Base-by-base conservation (phyloP, 2,329 filamentous ascomycete genomes). In the Epichloe festucae region DNA sequence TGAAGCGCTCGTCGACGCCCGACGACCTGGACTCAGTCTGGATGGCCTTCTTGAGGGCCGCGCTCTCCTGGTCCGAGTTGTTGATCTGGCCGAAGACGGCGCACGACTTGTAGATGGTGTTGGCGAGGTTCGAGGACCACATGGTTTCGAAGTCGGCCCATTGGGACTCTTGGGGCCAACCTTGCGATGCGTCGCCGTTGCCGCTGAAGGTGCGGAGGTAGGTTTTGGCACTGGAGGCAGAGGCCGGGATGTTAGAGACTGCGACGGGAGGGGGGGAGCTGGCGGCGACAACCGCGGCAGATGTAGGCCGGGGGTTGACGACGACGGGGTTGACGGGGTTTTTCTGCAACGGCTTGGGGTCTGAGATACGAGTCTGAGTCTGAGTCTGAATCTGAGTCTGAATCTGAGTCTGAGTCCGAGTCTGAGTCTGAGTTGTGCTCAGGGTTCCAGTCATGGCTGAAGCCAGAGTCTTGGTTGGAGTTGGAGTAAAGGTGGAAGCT, bases 1-100 rank as follows among this genome's bases (percentile, higher is more conserved):
- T 69, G 53, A 70, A 70, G 48, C 70, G 68, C 41, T 60, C 53
- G 54, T 72, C 69, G 31, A 73, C 58, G 17, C 57, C 54, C 0
- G 59, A 55, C 8, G 52, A 44, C 11, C 49, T 44, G 6, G 67
- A 59, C 12, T 69, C 62, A 8, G 56, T 46, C 47, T 63, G 52
- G 53, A 73, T 71, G 47, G 61, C 59, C 35, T 57, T 51, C 45
- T 60, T 62, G 51, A 71, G 62, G 50, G 50, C 50, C 14, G 7
- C 31, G 43, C 23, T 49, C 21, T 49, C 48, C 23, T 43, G 15
- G 4, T 38, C 38, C 10, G 52, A 53, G 55, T 63, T 54, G 52
- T 60, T 59, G 50, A 46, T 42, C 15, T 44, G 31, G 17, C 43
- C 27, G 11, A 45, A 50, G 40, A 39, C 40, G 40, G 34, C 44